Evolutionary conservation across 2,329 filamentous ascomycete species (phyloP), one percentile per base, ranked within the genome.

Genomic region (Colletotrichum incanum): DNA sequence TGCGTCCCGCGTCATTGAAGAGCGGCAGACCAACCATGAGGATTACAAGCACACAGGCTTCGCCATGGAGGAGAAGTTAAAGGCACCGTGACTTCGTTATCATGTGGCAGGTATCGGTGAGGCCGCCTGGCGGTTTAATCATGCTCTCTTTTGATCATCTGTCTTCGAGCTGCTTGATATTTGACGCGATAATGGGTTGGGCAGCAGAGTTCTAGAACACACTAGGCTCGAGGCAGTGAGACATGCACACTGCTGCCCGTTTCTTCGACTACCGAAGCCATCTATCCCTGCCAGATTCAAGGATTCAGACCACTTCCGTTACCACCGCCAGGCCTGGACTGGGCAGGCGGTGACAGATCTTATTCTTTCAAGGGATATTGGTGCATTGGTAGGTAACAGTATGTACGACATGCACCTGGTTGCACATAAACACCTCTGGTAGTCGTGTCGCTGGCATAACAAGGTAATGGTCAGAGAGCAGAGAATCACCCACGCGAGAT

Each of bases 341-440:
- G 4, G 34, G 5, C 34, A 31, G 18, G 41, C 28, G 39, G 39
- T 45, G 45, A 11, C 47, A 31, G 67, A 37, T 39, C 28, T 18
- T 31, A 39, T 26, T 34, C 39, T 66, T 37, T 31, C 41, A 47
- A 41, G 28, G n/a, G 12, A 71, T 11, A n/a, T 67, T 47, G 62
- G 28, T 54, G 39, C 39, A 59, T 52, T 59, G 47, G n/a, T 23
- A 31, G 28, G 28, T 6, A 31, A 3, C 18, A 2, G 41, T 43
- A 60, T 37, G 26, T 34, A 18, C 23, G 34, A 47, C 26, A 34
- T 64, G 20, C 31, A 50, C n/a, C n/a, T 31, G 20, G n/a, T 54
- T 70, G 45, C 47, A 55, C 20, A 26, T 39, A 54, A 3, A 45
- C 31, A 37, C 23, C n/a, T 14, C 28, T 34, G 34, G 26, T 18